These are phyloP conservation scores for Calocybe indica DNA, from an alignment of 768 basidiomycete species.

Conservation along the genomic window DNA sequence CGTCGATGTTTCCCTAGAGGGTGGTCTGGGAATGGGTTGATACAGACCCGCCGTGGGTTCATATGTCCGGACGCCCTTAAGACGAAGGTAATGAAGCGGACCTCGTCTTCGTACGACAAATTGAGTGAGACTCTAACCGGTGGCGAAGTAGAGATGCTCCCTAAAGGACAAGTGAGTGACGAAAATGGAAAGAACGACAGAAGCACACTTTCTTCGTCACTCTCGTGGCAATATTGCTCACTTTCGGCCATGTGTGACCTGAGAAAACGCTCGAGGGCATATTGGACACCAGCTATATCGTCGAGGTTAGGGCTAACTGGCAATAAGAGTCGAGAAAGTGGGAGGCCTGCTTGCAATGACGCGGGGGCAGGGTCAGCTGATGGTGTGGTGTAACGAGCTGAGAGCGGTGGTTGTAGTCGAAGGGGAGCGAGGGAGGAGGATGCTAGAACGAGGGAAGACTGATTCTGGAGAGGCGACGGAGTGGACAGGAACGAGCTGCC, in stretches of 20 bases:
- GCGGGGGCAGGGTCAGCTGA: too few species aligned
- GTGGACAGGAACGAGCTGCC: too few species aligned
- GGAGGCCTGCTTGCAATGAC: too few species aligned
- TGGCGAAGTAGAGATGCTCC: slow-evolving; percentile 78
- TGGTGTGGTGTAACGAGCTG: too few species aligned
- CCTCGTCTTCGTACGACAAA: slow-evolving; percentile 90
- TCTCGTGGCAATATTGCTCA: slow-evolving; percentile 65
- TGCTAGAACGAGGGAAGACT: too few species aligned
- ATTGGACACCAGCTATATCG: slow-evolving; percentile 56
- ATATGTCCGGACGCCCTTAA: neutral
- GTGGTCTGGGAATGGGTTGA: slow-evolving; percentile 80
- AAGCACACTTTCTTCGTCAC: slow-evolving; percentile 51
- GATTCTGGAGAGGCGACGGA: too few species aligned
- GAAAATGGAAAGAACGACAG: too few species aligned
- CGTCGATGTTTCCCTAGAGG: slow-evolving; percentile 73
- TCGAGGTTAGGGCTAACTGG: too few species aligned
- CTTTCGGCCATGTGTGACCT: slow-evolving; percentile 82
- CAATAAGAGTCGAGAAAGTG: too few species aligned
- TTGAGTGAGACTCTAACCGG: slow-evolving; percentile 85
- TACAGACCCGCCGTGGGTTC: slow-evolving; percentile 82
- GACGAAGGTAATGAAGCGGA: slow-evolving; percentile 20
- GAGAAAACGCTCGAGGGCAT: slow-evolving; percentile 74
- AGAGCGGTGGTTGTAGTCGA: too few species aligned
- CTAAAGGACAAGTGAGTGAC: slow-evolving; percentile 23
- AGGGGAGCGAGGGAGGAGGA: too few species aligned